A percentile compares a stretch with the other conserved stretches of the same genome.
These are phyloP conservation scores for Aeschynomene evenia DNA, from an alignment of 306 rosid genomes.

Conservation along the genomic window DNA sequence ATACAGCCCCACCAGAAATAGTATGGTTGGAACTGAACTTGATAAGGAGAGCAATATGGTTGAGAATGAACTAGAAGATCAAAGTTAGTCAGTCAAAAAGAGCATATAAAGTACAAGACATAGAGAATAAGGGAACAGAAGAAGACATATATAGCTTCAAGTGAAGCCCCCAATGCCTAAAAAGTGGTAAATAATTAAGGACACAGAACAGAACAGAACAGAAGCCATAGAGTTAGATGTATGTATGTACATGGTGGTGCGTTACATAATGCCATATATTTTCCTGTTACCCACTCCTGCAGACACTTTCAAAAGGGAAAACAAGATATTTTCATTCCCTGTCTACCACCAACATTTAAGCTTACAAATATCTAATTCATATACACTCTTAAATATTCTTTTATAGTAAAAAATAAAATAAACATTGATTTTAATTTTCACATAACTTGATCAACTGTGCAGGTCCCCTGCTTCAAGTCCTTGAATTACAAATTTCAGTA, in stretches of 20 bases:
- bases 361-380: background rate
- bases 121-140: background rate
- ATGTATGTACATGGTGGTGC: background rate
- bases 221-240: no score
- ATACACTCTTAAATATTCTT: background rate
- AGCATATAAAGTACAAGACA: conserved; percentile 1
- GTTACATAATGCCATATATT: background rate
- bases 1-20: background rate
- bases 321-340: background rate
- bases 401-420: background rate
- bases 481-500: background rate
- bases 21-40: background rate
- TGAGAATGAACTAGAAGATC: background rate
- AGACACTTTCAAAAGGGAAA: background rate
- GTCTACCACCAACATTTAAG: background rate
- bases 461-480: background rate
- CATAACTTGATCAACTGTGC: background rate
- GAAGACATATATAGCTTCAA: background rate
- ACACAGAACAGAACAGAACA: background rate
- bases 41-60: background rate
- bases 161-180: background rate
- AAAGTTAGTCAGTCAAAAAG: background rate
- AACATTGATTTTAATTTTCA: background rate
- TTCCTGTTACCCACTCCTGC: background rate
- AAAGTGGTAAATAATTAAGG: background rate